Evolutionary conservation across 2,329 filamentous ascomycete genomes (phyloP).

Genomic region (Ascochyta fabae): DNA sequence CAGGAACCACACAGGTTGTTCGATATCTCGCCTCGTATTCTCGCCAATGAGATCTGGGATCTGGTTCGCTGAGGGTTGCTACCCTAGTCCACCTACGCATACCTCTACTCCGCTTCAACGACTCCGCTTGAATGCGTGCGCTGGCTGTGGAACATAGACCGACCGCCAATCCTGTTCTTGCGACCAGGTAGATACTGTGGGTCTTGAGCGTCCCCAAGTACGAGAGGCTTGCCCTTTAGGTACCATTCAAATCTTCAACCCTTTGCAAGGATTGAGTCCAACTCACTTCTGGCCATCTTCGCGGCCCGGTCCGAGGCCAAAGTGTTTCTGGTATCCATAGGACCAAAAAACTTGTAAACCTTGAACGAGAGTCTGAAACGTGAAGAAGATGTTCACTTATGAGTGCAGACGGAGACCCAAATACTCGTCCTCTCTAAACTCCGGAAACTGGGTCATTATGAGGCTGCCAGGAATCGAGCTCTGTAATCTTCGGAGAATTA

Average conservation of each 20-base stretch:
- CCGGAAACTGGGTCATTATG: background rate
- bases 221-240: background rate
- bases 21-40: background rate
- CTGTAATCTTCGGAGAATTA: background rate
- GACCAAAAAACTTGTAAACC: background rate
- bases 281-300: background rate
- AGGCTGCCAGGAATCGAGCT: background rate
- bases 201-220: background rate
- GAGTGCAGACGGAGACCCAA: background rate
- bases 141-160: background rate
- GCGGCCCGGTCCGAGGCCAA: slow-evolving; percentile 2
- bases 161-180: background rate
- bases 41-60: background rate
- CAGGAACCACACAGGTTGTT: background rate
- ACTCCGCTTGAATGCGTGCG: background rate
- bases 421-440: background rate
- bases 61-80: background rate
- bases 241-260: background rate
- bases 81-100: background rate
- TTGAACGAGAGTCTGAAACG: background rate
- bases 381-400: background rate
- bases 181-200: background rate
- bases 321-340: background rate
- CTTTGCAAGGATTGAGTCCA: slow-evolving; percentile 3
- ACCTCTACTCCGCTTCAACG: background rate